These are phyloP conservation scores for Rhizopogon sp. DNA, from an alignment of 768 basidiomycete genomes.

Conservation along the genomic window DNA sequence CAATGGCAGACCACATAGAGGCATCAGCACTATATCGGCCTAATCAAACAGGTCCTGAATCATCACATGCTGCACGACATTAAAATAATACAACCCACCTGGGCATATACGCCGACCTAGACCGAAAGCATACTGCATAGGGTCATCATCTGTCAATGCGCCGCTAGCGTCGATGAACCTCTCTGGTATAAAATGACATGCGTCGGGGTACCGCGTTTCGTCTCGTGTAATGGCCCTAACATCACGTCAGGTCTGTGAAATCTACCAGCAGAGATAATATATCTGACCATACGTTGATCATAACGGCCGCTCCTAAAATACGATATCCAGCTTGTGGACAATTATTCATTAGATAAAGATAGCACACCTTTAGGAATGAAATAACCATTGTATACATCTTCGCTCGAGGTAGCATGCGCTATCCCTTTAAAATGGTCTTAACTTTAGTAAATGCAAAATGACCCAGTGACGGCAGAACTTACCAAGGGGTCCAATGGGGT, in stretches of 20 bases:
- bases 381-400: slow-evolving; percentile 35
- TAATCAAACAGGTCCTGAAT: too few relatives aligned
- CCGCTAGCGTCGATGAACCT: slow-evolving; percentile 6
- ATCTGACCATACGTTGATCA: not conserved
- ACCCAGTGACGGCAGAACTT: too few relatives aligned
- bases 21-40: slow-evolving; percentile 3
- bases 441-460: not conserved
- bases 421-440: not conserved
- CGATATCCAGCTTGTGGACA: too few relatives aligned
- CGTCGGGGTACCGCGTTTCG: slow-evolving; percentile 4
- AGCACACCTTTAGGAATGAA: slow-evolving; percentile 21
- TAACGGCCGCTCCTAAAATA: not conserved
- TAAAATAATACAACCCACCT: not conserved
- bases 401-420: slow-evolving; percentile 6
- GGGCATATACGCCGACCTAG: slow-evolving; percentile 10
- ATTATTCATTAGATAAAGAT: not conserved
- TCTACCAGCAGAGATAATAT: not conserved
- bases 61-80: too few relatives aligned
- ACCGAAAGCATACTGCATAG: slow-evolving; percentile 2
- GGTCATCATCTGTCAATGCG: slow-evolving; percentile 4
- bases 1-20: slow-evolving; percentile 2
- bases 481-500: not conserved
- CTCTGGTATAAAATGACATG: slow-evolving; percentile 9
- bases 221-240: slow-evolving; percentile 3
- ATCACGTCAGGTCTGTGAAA: not conserved